Conservation (phyloP, 139 green algal species). For the Nannochloris sp. region DNA sequence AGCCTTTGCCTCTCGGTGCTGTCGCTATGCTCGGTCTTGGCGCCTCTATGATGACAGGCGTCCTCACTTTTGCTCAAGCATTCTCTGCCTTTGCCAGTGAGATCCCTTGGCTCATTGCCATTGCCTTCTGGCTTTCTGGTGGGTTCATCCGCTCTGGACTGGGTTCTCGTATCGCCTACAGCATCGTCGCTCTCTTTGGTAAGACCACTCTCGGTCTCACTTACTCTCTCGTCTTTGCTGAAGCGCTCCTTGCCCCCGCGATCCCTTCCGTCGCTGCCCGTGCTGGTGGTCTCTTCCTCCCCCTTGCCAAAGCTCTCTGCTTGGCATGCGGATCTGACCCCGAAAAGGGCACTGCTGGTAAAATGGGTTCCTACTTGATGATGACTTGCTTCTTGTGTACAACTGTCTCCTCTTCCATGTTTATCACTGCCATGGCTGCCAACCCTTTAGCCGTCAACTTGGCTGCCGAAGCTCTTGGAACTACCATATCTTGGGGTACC, state of each 20-base stretch:
- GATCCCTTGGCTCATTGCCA: conserved; percentile 96
- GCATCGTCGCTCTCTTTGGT: conserved; percentile 89
- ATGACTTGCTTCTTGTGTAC: conserved; percentile 92
- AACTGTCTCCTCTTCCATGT: conserved; percentile 92
- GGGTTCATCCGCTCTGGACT: conserved; percentile 99
- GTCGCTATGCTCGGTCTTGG: conserved; percentile 95
- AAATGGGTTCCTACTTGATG: conserved; percentile 98
- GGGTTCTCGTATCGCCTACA: conserved; percentile 94
- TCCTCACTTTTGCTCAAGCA: conserved; percentile 90
- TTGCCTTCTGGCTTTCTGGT: conserved; percentile 96
- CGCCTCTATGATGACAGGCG: conserved; percentile 86
- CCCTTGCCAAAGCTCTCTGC: conserved; percentile 93
- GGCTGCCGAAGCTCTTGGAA: conserved; percentile 67
- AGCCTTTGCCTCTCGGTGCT: conserved; percentile 90
- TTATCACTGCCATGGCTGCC: conserved; percentile 99
- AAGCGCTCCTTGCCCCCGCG: conserved; percentile 94
- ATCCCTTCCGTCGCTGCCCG: conserved; percentile 95
- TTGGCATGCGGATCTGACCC: conserved; percentile 72
- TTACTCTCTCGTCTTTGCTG: conserved; percentile 91
- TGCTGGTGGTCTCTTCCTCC: conserved; percentile 97
- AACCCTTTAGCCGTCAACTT: conserved; percentile 97
- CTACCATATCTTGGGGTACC: conserved; percentile 83
- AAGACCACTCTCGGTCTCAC: conserved; percentile 96
- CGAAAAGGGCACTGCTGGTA: conserved; percentile 78
- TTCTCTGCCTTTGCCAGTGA: conserved; percentile 94